These are phyloP conservation scores for Ophiostoma piceae DNA, from an alignment of 2,329 filamentous ascomycete genomes.

Conservation along the genomic window DNA sequence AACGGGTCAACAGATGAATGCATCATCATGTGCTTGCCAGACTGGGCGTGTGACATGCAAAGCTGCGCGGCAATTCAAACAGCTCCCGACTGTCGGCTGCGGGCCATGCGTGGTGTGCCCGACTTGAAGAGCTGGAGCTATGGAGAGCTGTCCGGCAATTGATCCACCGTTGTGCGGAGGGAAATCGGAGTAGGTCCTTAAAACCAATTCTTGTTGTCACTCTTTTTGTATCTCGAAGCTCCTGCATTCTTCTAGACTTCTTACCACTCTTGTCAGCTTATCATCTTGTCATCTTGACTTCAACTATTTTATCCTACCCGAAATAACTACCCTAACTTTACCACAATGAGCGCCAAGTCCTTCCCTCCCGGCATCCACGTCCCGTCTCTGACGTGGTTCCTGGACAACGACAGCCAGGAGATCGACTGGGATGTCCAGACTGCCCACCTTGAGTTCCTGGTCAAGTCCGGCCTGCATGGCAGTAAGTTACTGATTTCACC, in stretches of 20 bases:
- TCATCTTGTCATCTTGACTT: not conserved
- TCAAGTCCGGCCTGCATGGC: slow-evolving; percentile 35
- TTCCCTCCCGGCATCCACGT: slow-evolving; percentile 50
- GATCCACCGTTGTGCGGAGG: not conserved
- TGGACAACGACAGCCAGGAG: slow-evolving; percentile 43
- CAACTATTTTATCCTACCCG: not conserved
- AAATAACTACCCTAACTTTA: not conserved
- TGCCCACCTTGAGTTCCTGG: slow-evolving; percentile 50
- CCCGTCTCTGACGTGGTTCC: slow-evolving; percentile 53
- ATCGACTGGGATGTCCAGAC: slow-evolving; percentile 53
- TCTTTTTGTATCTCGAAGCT: not conserved
- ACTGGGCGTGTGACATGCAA: not conserved
- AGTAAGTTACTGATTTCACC: not conserved
- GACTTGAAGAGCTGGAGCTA: not conserved
- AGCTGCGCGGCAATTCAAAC: not conserved
- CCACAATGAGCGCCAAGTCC: slow-evolving; percentile 5
- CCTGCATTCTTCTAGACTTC: not conserved
- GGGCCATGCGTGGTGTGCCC: not conserved
- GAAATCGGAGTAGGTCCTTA: not conserved
- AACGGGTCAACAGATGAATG: not conserved
- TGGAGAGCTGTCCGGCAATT: not conserved
- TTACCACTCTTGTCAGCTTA: not conserved
- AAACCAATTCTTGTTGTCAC: not conserved
- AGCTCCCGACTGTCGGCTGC: slow-evolving; percentile 3
- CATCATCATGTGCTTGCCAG: not conserved